Evolutionary conservation across 208 protist species (phyloP).

Genomic region (Leishmania turanica): DNA sequence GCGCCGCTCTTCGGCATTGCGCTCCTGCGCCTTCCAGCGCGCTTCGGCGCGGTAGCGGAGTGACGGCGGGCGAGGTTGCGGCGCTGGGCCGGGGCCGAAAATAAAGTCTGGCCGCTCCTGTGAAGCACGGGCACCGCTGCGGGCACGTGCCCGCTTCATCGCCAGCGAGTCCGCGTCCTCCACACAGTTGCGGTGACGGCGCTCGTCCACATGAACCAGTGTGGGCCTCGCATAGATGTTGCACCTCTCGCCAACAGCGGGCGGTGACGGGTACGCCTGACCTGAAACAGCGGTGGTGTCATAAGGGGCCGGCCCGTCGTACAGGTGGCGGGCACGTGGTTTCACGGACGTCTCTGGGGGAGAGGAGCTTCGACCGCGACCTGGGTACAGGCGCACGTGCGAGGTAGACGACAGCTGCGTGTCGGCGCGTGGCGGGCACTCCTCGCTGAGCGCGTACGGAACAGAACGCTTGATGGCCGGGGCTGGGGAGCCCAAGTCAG

Average conservation of each 20-base stretch:
- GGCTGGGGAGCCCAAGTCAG: constrained; percentile 36
- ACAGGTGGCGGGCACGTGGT: constrained; percentile 32
- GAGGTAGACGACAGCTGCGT: constrained; percentile 19
- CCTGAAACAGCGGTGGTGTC: constrained; percentile 45
- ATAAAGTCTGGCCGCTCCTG: constrained; percentile 49
- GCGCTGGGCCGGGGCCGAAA: constrained; percentile 33
- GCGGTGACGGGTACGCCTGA: constrained; percentile 67
- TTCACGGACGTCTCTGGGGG: constrained; percentile 15
- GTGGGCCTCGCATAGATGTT: constrained; percentile 33
- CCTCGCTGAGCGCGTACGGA: constrained; percentile 62
- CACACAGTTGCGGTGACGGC: constrained; percentile 18
- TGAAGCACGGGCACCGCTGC: constrained; percentile 32
- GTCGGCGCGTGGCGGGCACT: constrained; percentile 40
- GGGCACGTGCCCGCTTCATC: constrained; percentile 50
- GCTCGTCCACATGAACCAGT: constrained; percentile 38
- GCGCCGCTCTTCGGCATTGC: constrained; percentile 32
- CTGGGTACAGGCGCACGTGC: constrained; percentile 37
- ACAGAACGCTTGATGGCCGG: constrained; percentile 36
- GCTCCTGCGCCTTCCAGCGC: constrained; percentile 52
- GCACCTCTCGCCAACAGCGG: constrained; percentile 53
- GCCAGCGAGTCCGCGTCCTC: constrained; percentile 49
- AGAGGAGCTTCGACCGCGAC: constrained; percentile 39
- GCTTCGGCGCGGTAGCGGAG: constrained; percentile 50
- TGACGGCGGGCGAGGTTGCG: constrained; percentile 27
- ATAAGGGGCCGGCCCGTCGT: constrained; percentile 40